Base-by-base conservation (phyloP, 1,139 yeast genomes). In the Lodderomyces oxycetoniae region DNA sequence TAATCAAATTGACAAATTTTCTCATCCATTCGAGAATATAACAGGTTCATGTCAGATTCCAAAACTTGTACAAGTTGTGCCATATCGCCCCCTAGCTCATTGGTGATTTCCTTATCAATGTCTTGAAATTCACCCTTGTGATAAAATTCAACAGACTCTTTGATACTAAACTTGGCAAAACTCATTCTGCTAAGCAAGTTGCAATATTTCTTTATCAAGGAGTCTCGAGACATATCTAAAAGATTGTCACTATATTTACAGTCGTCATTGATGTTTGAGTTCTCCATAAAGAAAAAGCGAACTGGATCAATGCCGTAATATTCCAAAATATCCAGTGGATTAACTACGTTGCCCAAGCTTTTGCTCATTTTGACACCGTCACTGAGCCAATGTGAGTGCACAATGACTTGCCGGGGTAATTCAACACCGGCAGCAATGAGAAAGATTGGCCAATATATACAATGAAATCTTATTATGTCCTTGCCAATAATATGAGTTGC, bases 351-450 rank as follows among this genome's bases (percentile, higher is more conserved):
- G 0, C 97, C 96, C 38, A 81, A 60, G 38, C 95, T 82, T 50
- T 91, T 91, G 39, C 95, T 84, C 98, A 91, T 91, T 53, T 91
- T 91, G 35, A 77, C 65, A 0, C 97, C 97, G 30, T 79, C 83
- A 57, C 85, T 74, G 12, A 89, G 67, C 98, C 98, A 91, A 55
- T 91, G 98, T 3, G 95, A 81, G 59, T 91, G 99, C 1, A 91
- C 95, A 9, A 88, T 71, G 4, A 91, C 74, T 43, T 79, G 82
- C 27, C 68, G 60, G 0, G 97, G 97, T 7, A 81, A 52, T 3
- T 74, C 74, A 1, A 85, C 52, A 0, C 71, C 80, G 0, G 94
- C 93, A 0, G 96, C 97, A 69, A 89, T 62, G 37, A 91, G 63
- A 42, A 91, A 82, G 1, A 89, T 81, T 0, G 98, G 98, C 98